Conservation (phyloP, 768 basidiomycete genomes). For the Auricularia cornea region DNA sequence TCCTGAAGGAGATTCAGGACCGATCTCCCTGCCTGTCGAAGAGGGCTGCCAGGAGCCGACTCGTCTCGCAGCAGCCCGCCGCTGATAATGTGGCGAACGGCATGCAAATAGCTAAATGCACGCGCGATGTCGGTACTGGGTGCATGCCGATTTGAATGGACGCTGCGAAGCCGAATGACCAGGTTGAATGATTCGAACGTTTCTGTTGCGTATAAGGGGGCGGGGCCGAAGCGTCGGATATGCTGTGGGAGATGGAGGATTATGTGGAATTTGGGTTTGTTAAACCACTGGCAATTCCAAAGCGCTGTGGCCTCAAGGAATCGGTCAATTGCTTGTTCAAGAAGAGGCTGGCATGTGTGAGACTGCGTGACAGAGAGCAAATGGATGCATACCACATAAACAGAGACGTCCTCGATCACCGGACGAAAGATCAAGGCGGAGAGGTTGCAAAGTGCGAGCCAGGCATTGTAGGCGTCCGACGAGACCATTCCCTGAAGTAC, state of each 20-base stretch:
- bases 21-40: neutral
- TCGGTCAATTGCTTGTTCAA: constrained; percentile 1
- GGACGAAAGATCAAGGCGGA: neutral
- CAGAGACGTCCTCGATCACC: neutral
- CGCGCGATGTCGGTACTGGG: constrained; percentile 11
- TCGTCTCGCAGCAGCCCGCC: constrained; percentile 19
- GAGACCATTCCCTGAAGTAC: neutral
- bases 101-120: constrained; percentile 11
- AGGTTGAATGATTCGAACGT: neutral
- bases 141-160: constrained; percentile 9
- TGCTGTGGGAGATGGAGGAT: constrained; percentile 23
- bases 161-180: constrained; percentile 3
- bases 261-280: constrained; percentile 27
- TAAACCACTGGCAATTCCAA: neutral
- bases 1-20: neutral
- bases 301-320: neutral
- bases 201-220: neutral
- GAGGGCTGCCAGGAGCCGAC: neutral
- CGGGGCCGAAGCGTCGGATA: constrained; percentile 7
- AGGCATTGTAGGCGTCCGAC: constrained; percentile 17
- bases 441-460: neutral
- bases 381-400: neutral
- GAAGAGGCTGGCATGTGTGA: constrained; percentile 19
- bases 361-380: neutral
- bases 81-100: constrained; percentile 22